phyloP scores from a whole-genome alignment of 1,139 yeast genomes.

The Scheffersomyces stambukii region DNA sequence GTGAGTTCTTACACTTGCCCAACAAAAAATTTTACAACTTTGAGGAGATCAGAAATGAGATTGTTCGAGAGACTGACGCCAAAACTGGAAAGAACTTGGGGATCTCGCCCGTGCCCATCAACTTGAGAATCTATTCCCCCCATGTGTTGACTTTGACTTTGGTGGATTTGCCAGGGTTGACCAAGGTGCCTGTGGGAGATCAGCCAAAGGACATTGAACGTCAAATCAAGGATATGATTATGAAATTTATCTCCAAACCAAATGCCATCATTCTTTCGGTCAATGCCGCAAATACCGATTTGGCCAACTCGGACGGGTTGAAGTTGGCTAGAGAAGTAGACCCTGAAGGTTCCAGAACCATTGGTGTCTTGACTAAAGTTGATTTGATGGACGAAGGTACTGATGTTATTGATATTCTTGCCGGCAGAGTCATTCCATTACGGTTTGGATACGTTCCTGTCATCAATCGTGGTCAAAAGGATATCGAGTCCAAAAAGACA shows the following conservation, averaged over 20 bases:
- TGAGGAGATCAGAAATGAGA: conserved; percentile 87
- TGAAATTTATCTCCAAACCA: conserved; percentile 92
- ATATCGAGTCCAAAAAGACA: conserved; percentile 81
- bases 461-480: conserved; percentile 95
- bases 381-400: conserved; percentile 98
- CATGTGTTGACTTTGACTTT: conserved; percentile 92
- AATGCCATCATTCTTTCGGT: conserved; percentile 94
- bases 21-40: conserved; percentile 84
- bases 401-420: conserved; percentile 94
- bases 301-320: conserved; percentile 96
- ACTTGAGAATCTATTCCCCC: conserved; percentile 91
- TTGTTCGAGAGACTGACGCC: conserved; percentile 89
- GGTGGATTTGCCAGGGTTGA: conserved; percentile 96
- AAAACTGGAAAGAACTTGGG: conserved; percentile 93
- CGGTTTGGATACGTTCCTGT: conserved; percentile 97
- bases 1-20: conserved; percentile 92
- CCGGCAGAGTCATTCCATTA: conserved; percentile 93
- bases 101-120: conserved; percentile 88
- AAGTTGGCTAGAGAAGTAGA: conserved; percentile 96
- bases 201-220: conserved; percentile 97
- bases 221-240: conserved; percentile 90
- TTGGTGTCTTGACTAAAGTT: conserved; percentile 95
- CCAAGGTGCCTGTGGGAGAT: conserved; percentile 99
- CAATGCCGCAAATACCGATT: conserved; percentile 95
- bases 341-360: conserved; percentile 94